These are phyloP conservation scores for Graphilbum ipis-grandicollis DNA, from an alignment of 2,329 filamentous ascomycete genomes.

Conservation along the genomic window DNA sequence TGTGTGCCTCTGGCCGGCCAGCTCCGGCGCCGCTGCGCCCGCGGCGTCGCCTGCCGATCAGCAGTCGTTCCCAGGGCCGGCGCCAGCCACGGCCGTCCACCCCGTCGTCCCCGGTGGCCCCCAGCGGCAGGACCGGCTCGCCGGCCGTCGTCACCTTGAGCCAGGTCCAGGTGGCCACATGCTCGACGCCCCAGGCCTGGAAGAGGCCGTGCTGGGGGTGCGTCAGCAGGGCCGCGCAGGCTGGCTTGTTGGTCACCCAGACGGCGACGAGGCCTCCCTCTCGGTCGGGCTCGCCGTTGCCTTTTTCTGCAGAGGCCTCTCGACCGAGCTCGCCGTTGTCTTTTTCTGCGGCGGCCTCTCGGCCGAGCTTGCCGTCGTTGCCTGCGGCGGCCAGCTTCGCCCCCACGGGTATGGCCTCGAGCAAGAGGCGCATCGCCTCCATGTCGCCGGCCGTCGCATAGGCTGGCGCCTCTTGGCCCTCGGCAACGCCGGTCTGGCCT, in stretches of 20 bases:
- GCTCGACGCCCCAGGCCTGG: slow-evolving; percentile 45
- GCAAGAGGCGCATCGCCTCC: slow-evolving; percentile 28
- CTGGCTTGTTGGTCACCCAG: slow-evolving; percentile 62
- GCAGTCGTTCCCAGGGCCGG: slow-evolving; percentile 59
- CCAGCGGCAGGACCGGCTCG: slow-evolving; percentile 43
- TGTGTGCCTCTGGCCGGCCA: slow-evolving; percentile 9
- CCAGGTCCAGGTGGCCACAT: slow-evolving; percentile 61
- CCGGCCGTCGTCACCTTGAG: slow-evolving; percentile 52
- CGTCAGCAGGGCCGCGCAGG: slow-evolving; percentile 36
- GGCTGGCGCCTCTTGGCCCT: not conserved
- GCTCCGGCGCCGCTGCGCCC: slow-evolving; percentile 17
- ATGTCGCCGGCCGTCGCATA: slow-evolving; percentile 27
- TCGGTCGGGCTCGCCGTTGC: no score
- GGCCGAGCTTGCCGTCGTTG: not conserved
- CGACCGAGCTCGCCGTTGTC: no score
- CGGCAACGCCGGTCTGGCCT: slow-evolving; percentile 12
- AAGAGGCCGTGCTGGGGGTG: slow-evolving; percentile 37
- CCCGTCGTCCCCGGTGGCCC: no score
- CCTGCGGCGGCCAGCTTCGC: slow-evolving; percentile 33
- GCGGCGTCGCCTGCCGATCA: slow-evolving; percentile 36
- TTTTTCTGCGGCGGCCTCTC: no score
- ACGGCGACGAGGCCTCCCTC: slow-evolving; percentile 45
- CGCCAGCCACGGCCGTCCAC: no score
- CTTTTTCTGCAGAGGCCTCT: no score
- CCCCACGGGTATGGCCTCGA: slow-evolving; percentile 38